Evolutionary conservation across 176 grass and related monocot species (phyloP), one percentile per base, ranked within the genome.

Genomic region (Aegilops bicornis): DNA sequence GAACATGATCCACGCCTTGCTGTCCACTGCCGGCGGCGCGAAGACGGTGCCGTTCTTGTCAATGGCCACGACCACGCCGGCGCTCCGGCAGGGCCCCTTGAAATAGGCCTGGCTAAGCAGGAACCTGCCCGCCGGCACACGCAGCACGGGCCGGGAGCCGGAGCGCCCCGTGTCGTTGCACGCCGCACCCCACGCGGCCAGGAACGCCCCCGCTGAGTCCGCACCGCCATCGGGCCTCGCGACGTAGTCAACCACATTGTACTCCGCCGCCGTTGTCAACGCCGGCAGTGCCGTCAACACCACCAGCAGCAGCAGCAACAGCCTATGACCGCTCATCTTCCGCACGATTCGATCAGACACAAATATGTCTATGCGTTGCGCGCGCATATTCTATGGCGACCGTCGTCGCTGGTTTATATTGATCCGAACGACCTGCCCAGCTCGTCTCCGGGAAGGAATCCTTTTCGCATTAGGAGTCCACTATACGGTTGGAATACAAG

Each of bases 241-340:
- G 15, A 90, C 90, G 25, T 86, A 95, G 87, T 82, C 79, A 43
- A 89, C 69, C 13, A 95, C 78, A 56, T 56, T 92, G 88, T 86
- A 92, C 83, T 75, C 88, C 37, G 60, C 75, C 39, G 17, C 85
- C 24, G 52, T 39, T 12, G 36, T 37, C 36, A 37, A 37, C 36
- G 36, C 36, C 7, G 8, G 36, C 36, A 37, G 36, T 37, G 23
- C 9, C n/a, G n/a, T 13, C 17, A 19, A 6, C 42, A 29, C 40
- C 10, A 22, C 17, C 48, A 73, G 74, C 27, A 61, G 56, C 27
- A 61, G 56, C 30, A 31, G 1, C 7, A 81, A 17, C 8, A 85
- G 32, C 37, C 14, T 67, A n/a, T 70, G 42, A 43, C 8, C 32
- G 54, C 33, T 20, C 89, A 83, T 76, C 25, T 12, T n/a, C 43